Evolutionary conservation across 1,284 basidiomycete species (phyloP), one percentile per base, ranked within the genome.

Genomic region (Kalmanozyma brasiliensis): DNA sequence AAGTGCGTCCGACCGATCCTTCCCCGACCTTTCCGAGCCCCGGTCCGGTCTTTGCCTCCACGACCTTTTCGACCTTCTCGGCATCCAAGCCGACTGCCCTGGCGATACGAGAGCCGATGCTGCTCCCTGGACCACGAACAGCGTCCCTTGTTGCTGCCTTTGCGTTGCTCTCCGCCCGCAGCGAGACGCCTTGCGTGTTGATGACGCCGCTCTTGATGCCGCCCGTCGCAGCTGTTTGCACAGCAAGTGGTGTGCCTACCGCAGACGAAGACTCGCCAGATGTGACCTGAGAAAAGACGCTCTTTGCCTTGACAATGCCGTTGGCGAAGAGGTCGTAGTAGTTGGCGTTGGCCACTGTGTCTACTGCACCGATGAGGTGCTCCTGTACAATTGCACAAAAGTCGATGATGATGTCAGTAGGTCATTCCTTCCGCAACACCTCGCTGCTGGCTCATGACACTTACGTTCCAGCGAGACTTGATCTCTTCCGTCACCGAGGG

Each of bases 391-490:
- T 2, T 17, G 19, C 14, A n/a, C 9, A 29, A 11, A 42, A 10
- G 20, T 3, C n/a, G n/a, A 35, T 17, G 17, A 46, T n/a, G n/a
- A n/a, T n/a, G n/a, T n/a, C n/a, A n/a, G n/a, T n/a, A n/a, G n/a
- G n/a, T n/a, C n/a, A n/a, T n/a, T n/a, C n/a, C n/a, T n/a, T n/a
- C n/a, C n/a, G n/a, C n/a, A n/a, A n/a, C n/a, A n/a, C n/a, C n/a
- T n/a, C n/a, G n/a, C n/a, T n/a, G n/a, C n/a, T n/a, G n/a, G n/a
- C n/a, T n/a, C n/a, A n/a, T n/a, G n/a, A n/a, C 20, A 65, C 63
- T 66, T 42, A 67, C 63, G 20, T 73, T 73, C 70, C 70, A 73
- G 19, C 70, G 61, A 16, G 49, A 58, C 42, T 73, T 69, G 66
- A 73, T 63, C 53, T 73, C 70, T 42, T 73, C 61, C 5, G 58